Percentiles rank a stretch among this genome's conserved stretches.
Conservation (phyloP, 371 early-diverging fungal genomes). For the Coemansia sp. region DNA sequence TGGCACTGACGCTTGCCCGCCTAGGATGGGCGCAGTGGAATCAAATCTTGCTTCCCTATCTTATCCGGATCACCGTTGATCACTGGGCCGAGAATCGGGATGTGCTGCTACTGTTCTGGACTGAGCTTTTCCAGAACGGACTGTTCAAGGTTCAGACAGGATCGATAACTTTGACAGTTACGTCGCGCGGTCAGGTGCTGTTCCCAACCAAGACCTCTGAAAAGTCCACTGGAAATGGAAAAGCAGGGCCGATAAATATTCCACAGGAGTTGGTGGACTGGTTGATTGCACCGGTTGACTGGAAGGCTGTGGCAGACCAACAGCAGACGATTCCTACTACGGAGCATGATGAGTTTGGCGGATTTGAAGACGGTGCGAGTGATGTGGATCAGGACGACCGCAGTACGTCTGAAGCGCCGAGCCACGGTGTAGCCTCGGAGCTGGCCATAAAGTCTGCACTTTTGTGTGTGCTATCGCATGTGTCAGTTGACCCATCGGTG, state of each 20-base stretch:
- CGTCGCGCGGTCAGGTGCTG: constrained; percentile 38
- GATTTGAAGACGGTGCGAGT: constrained; percentile 15
- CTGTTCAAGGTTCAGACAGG: constrained; percentile 12
- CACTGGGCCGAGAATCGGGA: constrained; percentile 19
- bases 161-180: constrained; percentile 32
- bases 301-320: constrained; percentile 14
- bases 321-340: constrained; percentile 18
- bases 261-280: constrained; percentile 26
- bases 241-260: not conserved
- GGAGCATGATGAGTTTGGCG: constrained; percentile 17
- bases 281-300: constrained; percentile 31
- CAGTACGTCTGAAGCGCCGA: not conserved
- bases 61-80: constrained; percentile 52
- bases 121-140: constrained; percentile 26
- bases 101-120: constrained; percentile 36
- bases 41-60: constrained; percentile 66
- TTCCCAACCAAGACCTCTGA: constrained; percentile 14
- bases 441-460: constrained; percentile 56
- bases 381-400: constrained; percentile 4
- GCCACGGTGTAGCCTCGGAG: not conserved
- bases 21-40: constrained; percentile 67
- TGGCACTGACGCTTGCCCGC: constrained; percentile 65
- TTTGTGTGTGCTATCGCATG: constrained; percentile 57
- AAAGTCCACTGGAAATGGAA: not conserved
- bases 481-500: constrained; percentile 49